Evolutionary conservation across 805 yeast species (phyloP).

Genomic region (Teunomyces aglyptinius): DNA sequence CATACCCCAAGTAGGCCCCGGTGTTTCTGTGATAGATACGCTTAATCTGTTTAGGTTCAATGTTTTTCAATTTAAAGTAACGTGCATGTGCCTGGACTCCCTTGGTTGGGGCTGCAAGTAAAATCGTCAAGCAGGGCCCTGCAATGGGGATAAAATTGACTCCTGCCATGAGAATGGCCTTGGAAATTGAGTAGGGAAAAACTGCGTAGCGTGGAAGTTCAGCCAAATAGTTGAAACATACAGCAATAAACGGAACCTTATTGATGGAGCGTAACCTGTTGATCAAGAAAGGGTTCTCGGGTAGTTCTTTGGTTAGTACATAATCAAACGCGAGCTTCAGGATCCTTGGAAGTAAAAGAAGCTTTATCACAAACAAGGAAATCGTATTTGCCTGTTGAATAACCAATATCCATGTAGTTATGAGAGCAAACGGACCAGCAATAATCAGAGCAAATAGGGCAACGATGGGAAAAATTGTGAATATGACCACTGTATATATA

Average conservation of each 20-base stretch:
- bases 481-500: constrained; percentile 34
- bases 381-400: constrained; percentile 43
- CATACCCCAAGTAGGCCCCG: constrained; percentile 51
- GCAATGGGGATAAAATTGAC: constrained; percentile 53
- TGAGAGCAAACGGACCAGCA: constrained; percentile 51
- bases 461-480: constrained; percentile 44
- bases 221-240: constrained; percentile 28
- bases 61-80: constrained; percentile 57
- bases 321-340: constrained; percentile 48
- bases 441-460: constrained; percentile 41
- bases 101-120: constrained; percentile 52
- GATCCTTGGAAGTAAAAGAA: constrained; percentile 46
- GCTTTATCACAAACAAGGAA: constrained; percentile 41
- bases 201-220: constrained; percentile 34
- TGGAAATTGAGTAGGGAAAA: constrained; percentile 41
- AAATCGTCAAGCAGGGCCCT: constrained; percentile 55
- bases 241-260: constrained; percentile 29
- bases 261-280: constrained; percentile 34
- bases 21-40: constrained; percentile 33
- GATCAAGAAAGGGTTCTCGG: constrained; percentile 42
- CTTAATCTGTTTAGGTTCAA: constrained; percentile 40
- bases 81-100: constrained; percentile 54
- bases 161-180: constrained; percentile 32
- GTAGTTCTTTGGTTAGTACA: constrained; percentile 44
- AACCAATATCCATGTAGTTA: constrained; percentile 45